phyloP scores from a whole-genome alignment of 768 basidiomycete species.

The Mycena albidolilacea region DNA sequence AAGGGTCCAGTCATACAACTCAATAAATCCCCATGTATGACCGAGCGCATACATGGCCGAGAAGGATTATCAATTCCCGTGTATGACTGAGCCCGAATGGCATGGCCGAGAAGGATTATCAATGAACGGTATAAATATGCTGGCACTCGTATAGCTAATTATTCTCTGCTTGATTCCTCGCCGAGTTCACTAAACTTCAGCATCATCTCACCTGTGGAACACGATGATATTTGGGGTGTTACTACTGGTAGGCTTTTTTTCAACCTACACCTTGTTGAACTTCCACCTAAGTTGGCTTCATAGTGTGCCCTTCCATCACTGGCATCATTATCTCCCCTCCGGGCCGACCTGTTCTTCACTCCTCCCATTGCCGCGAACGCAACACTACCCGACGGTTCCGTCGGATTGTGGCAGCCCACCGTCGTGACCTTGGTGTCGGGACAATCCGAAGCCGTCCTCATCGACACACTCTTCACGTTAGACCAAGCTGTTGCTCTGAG shows the following conservation, averaged over 20 bases:
- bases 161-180: slow-evolving; percentile 12
- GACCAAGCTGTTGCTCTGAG: slow-evolving; percentile 24
- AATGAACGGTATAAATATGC: slow-evolving; percentile 16
- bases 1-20: slow-evolving; percentile 24
- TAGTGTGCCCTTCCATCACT: slow-evolving; percentile 21
- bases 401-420: slow-evolving; percentile 23
- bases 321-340: slow-evolving; percentile 22
- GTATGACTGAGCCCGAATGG: slow-evolving; percentile 20
- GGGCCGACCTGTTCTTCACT: slow-evolving; percentile 23
- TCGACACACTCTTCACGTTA: slow-evolving; percentile 27
- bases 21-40: slow-evolving; percentile 13
- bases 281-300: slow-evolving; percentile 10
- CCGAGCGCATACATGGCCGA: slow-evolving; percentile 6
- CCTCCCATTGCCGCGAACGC: slow-evolving; percentile 22
- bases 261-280: slow-evolving; percentile 14
- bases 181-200: slow-evolving; percentile 24
- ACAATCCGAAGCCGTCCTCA: slow-evolving; percentile 24
- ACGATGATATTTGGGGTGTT: slow-evolving; percentile 20
- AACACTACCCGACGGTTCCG: slow-evolving; percentile 26
- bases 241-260: slow-evolving; percentile 19
- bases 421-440: slow-evolving; percentile 19
- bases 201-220: slow-evolving; percentile 13
- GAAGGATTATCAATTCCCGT: slow-evolving; percentile 22
- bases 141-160: slow-evolving; percentile 16
- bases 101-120: slow-evolving; percentile 25